Evolutionary conservation across 768 basidiomycete species (phyloP), one percentile per base, ranked within the genome.

Genomic region (Termitomyces titanicus): DNA sequence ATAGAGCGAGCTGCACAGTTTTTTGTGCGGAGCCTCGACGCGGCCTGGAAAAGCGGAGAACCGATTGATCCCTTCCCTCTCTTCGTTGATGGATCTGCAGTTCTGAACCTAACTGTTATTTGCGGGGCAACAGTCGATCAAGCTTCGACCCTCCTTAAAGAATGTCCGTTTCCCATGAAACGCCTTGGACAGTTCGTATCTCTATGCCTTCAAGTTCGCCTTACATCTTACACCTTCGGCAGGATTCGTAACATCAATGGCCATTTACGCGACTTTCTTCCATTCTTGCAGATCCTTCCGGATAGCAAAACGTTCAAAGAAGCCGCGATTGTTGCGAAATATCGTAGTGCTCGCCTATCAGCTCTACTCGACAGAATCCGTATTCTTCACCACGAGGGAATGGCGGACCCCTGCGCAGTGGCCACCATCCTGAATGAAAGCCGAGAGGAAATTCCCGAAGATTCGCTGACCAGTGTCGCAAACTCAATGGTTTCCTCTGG

Each of bases 401-500:
- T 18, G 1, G 57, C 60, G 3, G 27, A 38, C 5, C 54, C 60
- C 18, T 61, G 60, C 11, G 57, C 54, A 39, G 54, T 54, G n/a
- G 43, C 47, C 8, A 35, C 57, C 18, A 61, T 61, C 13, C n/a
- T 61, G 5, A 33, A 39, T 33, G 54, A 61, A 35, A 53, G 53
- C 13, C 40, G 53, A 8, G 49, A 51, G 25, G 60, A 61, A 20
- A 48, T 61, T 33, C 49, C 57, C 9, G 60, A 61, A 22, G 60
- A 61, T 47, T 50, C 46, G 5, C 33, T 61, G 4, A 61, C 54
- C 9, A 61, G 60, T 33, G 57, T 61, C 31, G 53, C 60, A 10
- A 61, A 61, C 46, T 61, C 57, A 9, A 58, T 58, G 60, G 60
- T 61, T 18, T 61, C 60, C n/a, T 61, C 60, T 22, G 60, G 60